Evolutionary conservation across 2,329 filamentous ascomycete genomes (phyloP).

Genomic region (Fusarium euwallaceae): DNA sequence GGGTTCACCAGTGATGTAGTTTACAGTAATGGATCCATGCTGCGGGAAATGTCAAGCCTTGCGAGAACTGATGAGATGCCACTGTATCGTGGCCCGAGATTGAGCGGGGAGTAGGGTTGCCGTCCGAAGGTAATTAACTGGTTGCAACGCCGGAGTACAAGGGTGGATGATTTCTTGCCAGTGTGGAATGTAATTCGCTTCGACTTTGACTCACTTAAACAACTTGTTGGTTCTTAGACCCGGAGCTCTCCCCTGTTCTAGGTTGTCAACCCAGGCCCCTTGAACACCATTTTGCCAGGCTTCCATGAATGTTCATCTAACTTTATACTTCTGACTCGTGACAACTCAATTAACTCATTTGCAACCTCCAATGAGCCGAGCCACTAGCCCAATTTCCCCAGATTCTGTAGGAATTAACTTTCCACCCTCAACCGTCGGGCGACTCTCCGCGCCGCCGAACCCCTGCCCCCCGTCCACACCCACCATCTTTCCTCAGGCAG

Average conservation of each 20-base stretch:
- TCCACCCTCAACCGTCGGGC: not conserved
- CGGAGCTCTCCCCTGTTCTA: not conserved
- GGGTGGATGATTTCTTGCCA: not conserved
- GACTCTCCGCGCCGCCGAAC: not conserved
- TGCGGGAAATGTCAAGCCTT: not conserved
- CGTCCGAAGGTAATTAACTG: not conserved
- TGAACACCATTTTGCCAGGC: not conserved
- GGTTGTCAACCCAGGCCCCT: not conserved
- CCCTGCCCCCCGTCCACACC: not conserved
- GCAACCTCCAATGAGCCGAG: not conserved
- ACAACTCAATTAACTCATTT: not conserved
- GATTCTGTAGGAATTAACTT: not conserved
- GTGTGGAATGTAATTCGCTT: not conserved
- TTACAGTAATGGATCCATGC: too few species aligned
- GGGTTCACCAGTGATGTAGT: not conserved
- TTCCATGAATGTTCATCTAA: not conserved
- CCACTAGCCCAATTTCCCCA: not conserved
- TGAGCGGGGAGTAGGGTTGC: not conserved
- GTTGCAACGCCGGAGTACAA: not conserved
- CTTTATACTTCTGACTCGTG: not conserved
- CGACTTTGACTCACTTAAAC: not conserved
- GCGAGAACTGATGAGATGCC: not conserved
- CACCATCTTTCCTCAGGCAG: slow-evolving; percentile 17
- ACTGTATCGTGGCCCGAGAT: not conserved
- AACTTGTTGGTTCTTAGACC: not conserved